Evolutionary conservation across 176 grass and related monocot species (phyloP).

Genomic region (Ensete ventricosum): DNA sequence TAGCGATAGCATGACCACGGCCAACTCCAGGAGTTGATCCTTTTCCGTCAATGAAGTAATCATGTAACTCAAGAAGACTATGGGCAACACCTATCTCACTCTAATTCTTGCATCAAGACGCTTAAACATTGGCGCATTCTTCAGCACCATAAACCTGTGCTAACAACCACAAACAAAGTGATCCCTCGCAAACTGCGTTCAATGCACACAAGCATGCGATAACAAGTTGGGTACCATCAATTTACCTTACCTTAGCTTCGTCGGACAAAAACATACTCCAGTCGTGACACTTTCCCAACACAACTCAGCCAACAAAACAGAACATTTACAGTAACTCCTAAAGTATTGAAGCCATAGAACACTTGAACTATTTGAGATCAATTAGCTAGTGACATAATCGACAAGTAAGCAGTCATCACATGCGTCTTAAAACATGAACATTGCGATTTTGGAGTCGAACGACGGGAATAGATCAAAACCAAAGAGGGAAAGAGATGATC

Average conservation of each 20-base stretch:
- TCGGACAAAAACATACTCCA: slow-evolving; percentile 50
- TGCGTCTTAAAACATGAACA: too few species aligned
- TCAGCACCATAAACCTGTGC: slow-evolving; percentile 65
- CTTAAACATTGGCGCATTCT: slow-evolving; percentile 64
- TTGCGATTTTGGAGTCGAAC: too few species aligned
- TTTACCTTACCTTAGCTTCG: slow-evolving; percentile 59
- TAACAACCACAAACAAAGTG: background rate
- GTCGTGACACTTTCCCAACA: slow-evolving; percentile 58
- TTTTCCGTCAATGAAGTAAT: slow-evolving; percentile 36
- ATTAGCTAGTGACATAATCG: too few species aligned
- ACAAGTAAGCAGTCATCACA: too few species aligned
- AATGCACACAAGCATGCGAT: background rate
- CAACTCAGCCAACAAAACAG: background rate
- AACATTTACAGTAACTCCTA: background rate
- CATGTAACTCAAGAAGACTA: too few species aligned
- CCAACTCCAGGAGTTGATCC: slow-evolving; percentile 62
- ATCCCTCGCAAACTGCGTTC: background rate
- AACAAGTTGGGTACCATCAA: background rate
- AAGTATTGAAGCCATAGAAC: background rate
- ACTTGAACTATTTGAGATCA: too few species aligned
- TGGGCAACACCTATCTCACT: slow-evolving; percentile 3
- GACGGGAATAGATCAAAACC: too few species aligned
- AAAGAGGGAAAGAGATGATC: background rate
- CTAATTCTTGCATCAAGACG: slow-evolving; percentile 44
- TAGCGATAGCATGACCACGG: slow-evolving; percentile 45